Evolutionary conservation across 768 basidiomycete genomes (phyloP).

Genomic region (Amanita phalloides): DNA sequence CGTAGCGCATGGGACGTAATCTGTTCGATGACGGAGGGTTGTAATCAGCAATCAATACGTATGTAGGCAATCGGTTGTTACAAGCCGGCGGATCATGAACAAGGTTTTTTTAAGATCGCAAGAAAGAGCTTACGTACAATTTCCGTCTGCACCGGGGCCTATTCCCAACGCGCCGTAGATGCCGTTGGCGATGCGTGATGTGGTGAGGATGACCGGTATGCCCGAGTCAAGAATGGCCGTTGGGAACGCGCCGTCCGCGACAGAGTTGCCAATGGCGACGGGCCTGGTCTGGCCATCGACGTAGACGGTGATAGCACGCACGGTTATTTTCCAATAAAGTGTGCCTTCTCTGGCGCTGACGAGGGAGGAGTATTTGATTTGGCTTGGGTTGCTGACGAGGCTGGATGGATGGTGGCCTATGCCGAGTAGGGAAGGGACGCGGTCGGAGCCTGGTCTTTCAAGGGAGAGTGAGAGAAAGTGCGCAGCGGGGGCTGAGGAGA

Average conservation of each 20-base stretch:
- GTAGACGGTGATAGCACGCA: conserved; percentile 53
- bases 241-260: conserved; percentile 33
- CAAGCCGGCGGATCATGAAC: no score
- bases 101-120: background rate
- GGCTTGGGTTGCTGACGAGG: conserved; percentile 41
- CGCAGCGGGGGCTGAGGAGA: conserved; percentile 36
- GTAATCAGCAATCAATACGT: no score
- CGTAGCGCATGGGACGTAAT: conserved; percentile 62
- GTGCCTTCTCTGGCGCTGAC: conserved; percentile 28
- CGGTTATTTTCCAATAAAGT: conserved; percentile 52
- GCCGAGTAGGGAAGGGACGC: conserved; percentile 49
- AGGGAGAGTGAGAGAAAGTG: conserved; percentile 63
- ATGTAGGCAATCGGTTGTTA: no score
- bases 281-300: conserved; percentile 29
- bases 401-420: conserved; percentile 56
- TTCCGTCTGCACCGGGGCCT: conserved; percentile 44
- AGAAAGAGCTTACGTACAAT: conserved; percentile 35
- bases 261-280: conserved; percentile 29
- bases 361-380: conserved; percentile 38
- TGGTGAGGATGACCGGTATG: conserved; percentile 55
- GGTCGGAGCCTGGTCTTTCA: conserved; percentile 50
- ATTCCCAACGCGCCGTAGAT: conserved; percentile 72
- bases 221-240: conserved; percentile 70
- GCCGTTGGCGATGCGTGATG: conserved; percentile 50
- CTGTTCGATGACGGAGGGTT: conserved; percentile 20